Evolutionary conservation across 805 yeast species (phyloP), one percentile per base, ranked within the genome.

Genomic region (Yamadazyma laniorum): DNA sequence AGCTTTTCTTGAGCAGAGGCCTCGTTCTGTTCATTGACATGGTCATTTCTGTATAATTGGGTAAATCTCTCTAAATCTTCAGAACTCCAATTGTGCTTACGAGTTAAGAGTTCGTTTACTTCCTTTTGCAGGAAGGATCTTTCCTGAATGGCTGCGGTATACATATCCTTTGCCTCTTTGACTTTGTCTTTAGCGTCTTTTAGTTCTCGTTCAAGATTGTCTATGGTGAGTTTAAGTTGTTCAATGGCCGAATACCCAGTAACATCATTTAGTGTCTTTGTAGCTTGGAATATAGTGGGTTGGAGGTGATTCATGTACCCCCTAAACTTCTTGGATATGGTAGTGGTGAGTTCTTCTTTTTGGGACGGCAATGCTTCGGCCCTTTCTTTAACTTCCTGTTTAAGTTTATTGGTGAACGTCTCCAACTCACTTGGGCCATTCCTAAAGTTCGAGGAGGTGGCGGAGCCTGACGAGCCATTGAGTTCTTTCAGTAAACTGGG

Each of bases 221-320:
- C 78, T 21, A 93, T 87, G 1, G 75, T 62, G 19, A 67, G 57
- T 58, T 88, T 82, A 50, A 91, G 61, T 41, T 72, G 67, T 53
- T 86, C 95, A 40, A 93, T 86, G 14, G 81, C 70, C 0, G 88
- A 74, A 58, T 93, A 93, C 0, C 99, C 99, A 0, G 99, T 91
- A 8, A 89, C 81, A 50, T 89, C 96, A 53, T 93, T 93, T 23
- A 91, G 69, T 2, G 90, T 76, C 43, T 77, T 71, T 0, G 86
- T 74, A 0, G 85, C 82, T 0, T 79, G 72, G 37, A 75, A 68
- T 5, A 80, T 66, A 1, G 85, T 72, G 13, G 71, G 78, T 43
- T 74, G 82, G 29, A 80, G 53, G 2, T 81, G 76, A 42, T 72
- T 77, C 16, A 80, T 63, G 50, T 74, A 75, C n/a, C 61, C 47